Base-by-base conservation (phyloP, 2,329 filamentous ascomycete genomes). In the Emericellopsis cladophorae region DNA sequence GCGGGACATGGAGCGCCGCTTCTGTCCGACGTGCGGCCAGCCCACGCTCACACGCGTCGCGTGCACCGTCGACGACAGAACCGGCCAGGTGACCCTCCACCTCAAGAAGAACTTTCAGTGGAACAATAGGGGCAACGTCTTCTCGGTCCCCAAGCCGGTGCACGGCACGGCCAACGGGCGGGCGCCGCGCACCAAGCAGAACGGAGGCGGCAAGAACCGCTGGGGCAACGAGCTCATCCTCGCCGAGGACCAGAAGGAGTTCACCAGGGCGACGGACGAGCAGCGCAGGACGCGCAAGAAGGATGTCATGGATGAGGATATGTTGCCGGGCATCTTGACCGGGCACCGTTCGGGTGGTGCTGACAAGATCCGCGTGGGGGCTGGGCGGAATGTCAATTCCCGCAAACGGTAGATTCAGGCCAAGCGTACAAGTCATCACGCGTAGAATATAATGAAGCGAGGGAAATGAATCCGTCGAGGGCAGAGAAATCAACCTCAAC, bases 241-340 rank as follows among this genome's bases (percentile, higher is more conserved):
- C 9, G 79, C 88, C 0, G 90, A 95, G 63, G 92, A 98, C 58
- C 92, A 98, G 68, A 95, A 94, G 66, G 92, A 98, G 66, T 96
- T 84, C 59, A 59, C 74, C 34, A 68, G 73, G 47, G 79, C 79
- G 40, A 58, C 74, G 14, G 72, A 72, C 4, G 72, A 79, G 49
- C 75, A 83, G 55, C 75, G 72, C 51, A 76, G 82, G 51, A 67
- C 66, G 40, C 81, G 80, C 54, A 77, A 84, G 57, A 80, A 77
- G 54, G 87, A 95, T 61, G 64, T 95, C 42, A 93, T 96, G 90
- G 90, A 96, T 55, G 81, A 93, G 55, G 90, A 98, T 61, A 94
- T 89, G 57, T 62, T 96, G 47, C 92, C 92, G 0, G 71, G 77
- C 29, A 84, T 98, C 37, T 56, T 98, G 54, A 92, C 79, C 1